Conservation (phyloP, 140 eudicot species). For the Cichorium intybus region DNA sequence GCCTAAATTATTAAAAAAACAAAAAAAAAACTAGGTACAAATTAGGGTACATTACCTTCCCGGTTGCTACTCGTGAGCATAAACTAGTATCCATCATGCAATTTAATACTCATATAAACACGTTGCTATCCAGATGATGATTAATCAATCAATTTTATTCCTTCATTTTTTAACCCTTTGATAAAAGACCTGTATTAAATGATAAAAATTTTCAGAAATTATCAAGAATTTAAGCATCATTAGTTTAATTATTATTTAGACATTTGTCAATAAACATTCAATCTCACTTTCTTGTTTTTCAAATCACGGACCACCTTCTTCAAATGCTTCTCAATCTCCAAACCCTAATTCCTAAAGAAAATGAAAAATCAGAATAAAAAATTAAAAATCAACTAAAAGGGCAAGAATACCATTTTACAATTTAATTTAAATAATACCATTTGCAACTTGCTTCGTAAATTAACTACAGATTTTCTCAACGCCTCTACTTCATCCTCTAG, state of each 20-base stretch:
- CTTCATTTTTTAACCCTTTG: background rate
- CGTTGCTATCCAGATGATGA: too few species aligned
- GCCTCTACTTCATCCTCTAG: slow-evolving; percentile 67
- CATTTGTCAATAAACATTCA: background rate
- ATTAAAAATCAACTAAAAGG: slow-evolving; percentile 7
- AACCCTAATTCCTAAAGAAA: slow-evolving; percentile 43
- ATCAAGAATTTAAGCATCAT: background rate
- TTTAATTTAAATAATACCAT: too few species aligned
- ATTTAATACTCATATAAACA: too few species aligned
- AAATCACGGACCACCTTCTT: slow-evolving; percentile 54
- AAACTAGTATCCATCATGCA: too few species aligned
- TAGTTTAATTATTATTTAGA: background rate
- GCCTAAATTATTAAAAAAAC: too few species aligned
- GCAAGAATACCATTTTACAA: too few species aligned
- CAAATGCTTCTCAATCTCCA: slow-evolving; percentile 81
- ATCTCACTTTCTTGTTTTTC: slow-evolving; percentile 66
- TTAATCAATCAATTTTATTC: background rate
- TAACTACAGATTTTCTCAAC: slow-evolving; percentile 46
- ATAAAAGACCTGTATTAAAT: slow-evolving; percentile 37
- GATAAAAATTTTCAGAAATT: slow-evolving; percentile 7
- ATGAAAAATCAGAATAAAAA: background rate
- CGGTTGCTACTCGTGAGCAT: too few species aligned
- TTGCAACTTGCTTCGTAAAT: too few species aligned
- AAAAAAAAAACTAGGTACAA: too few species aligned
- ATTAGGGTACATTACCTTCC: too few species aligned